These are phyloP conservation scores for Trichoderma oligosporum DNA, from an alignment of 2,329 filamentous ascomycete genomes.

Conservation along the genomic window DNA sequence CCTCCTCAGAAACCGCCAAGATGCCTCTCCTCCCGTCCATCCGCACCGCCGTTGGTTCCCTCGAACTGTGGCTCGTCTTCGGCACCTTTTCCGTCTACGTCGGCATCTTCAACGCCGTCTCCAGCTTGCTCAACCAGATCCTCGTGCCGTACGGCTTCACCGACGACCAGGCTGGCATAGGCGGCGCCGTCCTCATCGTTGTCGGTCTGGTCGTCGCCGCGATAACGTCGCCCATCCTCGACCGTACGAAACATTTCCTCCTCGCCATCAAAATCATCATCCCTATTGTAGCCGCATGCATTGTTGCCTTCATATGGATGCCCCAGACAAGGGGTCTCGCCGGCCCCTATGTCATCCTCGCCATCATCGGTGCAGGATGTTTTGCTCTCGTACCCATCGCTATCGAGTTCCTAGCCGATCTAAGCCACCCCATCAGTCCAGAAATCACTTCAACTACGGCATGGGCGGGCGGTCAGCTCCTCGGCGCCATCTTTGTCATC, in stretches of 20 bases:
- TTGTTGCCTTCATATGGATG: conserved; percentile 79
- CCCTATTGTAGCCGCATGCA: conserved; percentile 68
- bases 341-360: conserved; percentile 71
- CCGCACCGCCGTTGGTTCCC: conserved; percentile 50
- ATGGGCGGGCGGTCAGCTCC: conserved; percentile 81
- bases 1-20: conserved; percentile 60
- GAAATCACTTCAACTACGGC: conserved; percentile 79
- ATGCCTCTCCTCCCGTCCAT: conserved; percentile 49
- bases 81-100: conserved; percentile 82
- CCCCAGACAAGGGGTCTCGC: conserved; percentile 55
- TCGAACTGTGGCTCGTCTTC: conserved; percentile 76
- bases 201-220: conserved; percentile 78
- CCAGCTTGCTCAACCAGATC: conserved; percentile 85
- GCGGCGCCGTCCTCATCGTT: conserved; percentile 82
- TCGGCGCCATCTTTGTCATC: conserved; percentile 82
- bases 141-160: conserved; percentile 79
- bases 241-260: conserved; percentile 78
- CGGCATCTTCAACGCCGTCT: conserved; percentile 89
- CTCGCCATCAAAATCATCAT: conserved; percentile 68
- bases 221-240: conserved; percentile 74
- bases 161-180: conserved; percentile 82
- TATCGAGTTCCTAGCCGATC: conserved; percentile 81
- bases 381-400: conserved; percentile 81
- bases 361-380: conserved; percentile 71
- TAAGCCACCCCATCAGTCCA: conserved; percentile 81